These are phyloP conservation scores for Dorcoceras hygrometricum DNA, from an alignment of 257 asterid genomes.

Conservation along the genomic window DNA sequence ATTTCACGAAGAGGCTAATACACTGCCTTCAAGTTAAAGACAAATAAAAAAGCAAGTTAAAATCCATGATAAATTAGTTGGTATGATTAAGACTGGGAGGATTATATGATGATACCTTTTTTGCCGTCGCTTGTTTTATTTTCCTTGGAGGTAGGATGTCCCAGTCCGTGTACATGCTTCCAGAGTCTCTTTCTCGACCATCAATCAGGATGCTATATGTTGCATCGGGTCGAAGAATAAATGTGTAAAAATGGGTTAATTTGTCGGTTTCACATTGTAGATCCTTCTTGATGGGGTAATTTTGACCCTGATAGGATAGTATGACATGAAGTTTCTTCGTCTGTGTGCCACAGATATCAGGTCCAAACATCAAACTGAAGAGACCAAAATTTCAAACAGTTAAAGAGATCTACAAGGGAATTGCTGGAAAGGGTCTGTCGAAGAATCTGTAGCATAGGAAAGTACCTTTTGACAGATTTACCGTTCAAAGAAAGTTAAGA, in stretches of 20 bases:
- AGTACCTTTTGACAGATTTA: slow-evolving; percentile 3
- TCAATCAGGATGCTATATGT: slow-evolving; percentile 72
- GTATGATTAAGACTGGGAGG: slow-evolving; percentile 13
- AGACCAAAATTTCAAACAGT: slow-evolving; percentile 18
- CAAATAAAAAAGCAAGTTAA: background rate
- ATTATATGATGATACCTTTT: slow-evolving; percentile 44
- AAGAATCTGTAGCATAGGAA: slow-evolving; percentile 4
- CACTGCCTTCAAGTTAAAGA: background rate
- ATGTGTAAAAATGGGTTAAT: slow-evolving; percentile 89
- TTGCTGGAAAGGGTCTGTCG: background rate
- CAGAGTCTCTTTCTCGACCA: slow-evolving; percentile 84
- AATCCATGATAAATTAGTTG: background rate
- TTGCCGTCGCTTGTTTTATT: slow-evolving; percentile 67
- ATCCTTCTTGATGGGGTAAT: slow-evolving; percentile 86
- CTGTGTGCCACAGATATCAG: slow-evolving; percentile 94
- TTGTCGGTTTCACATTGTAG: slow-evolving; percentile 88
- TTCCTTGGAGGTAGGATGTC: slow-evolving; percentile 86
- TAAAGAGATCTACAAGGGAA: slow-evolving; percentile 15
- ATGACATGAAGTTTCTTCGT: slow-evolving; percentile 87
- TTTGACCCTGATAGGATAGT: slow-evolving; percentile 79
- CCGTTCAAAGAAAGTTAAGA: background rate
- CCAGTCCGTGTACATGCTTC: slow-evolving; percentile 95
- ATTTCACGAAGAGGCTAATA: background rate
- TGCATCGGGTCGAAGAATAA: slow-evolving; percentile 89
- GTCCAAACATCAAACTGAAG: slow-evolving; percentile 94